Base-by-base conservation (phyloP, 768 basidiomycete species). In the Boletus eberwhitei region DNA sequence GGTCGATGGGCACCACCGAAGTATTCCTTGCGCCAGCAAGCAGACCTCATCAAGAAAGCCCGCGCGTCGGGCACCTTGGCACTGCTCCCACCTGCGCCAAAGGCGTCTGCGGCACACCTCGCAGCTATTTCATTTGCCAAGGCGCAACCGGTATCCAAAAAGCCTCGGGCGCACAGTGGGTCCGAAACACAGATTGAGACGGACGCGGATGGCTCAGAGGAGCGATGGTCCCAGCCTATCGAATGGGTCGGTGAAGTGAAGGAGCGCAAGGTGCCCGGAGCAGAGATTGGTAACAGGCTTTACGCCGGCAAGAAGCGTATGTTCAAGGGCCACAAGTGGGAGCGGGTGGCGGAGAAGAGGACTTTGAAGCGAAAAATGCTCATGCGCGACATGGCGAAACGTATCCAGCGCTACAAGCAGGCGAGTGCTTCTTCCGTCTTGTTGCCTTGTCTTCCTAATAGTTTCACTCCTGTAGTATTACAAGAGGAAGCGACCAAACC, bases 241-340 rank as follows among this genome's bases (percentile, higher is more conserved):
- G 75, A 74, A 19, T 82, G 83, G 58, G 70, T 77, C 46, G 74
- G 72, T 42, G 71, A 70, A 32, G 58, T 64, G 21, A 67, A 71
- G 61, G 68, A 71, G 51, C 78, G 75, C 66, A 67, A 65, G 38
- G 73, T 74, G 31, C 65, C 74, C 53, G 81, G 86, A 52, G 72
- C 79, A 48, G 76, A 85, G 54, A 63, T 77, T 62, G 86, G 87
- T 35, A 79, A 79, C 58, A 78, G 81, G 51, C 71, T 92, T 60
- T 93, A 93, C 59, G 82, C 85, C 11, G 84, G 78, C 54, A 88
- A 81, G 80, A 87, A 84, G 77, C 76, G 80, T 58, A 93, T 93
- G 90, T 93, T 93, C 83, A 93, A 93, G 77, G 90, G 90, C n/a
- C 90, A 93, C 77, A 87, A 81, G 62, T 91, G 87, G 86, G 87